Base-by-base conservation (phyloP, 2,329 filamentous ascomycete species). In the Tolypocladium tundrense region DNA sequence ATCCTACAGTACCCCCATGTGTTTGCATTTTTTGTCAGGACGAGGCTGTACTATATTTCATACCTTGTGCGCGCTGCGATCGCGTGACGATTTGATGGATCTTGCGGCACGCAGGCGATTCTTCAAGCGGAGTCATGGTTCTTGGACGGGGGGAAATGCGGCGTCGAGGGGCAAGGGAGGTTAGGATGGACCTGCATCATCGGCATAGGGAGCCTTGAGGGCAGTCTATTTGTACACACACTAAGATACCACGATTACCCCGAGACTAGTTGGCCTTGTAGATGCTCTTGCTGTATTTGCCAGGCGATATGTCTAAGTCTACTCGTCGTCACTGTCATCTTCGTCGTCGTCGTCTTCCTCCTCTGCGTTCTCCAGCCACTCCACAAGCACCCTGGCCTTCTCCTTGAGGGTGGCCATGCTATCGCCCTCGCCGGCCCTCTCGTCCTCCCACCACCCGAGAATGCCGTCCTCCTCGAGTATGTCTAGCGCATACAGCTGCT, bases 381-480 rank as follows among this genome's bases (percentile, higher is more conserved):
- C 90, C 51, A 97, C 86, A 70, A 97, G 83, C 56, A 86, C 84
- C 66, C 84, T 79, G 59, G 89, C 91, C 75, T 88, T 88, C 60
- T 82, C 83, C 69, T 87, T 86, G 19, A 97, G 83, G 54, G 75
- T 81, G 59, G 73, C 73, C 86, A 97, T 84, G 56, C 83, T 82
- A 57, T 88, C 87, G 16, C 79, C 85, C 57, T 85, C 85, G 31
- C 75, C 80, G 7, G 88, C 87, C 66, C 86, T 72, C 53, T 81
- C 79, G 70, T 96, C 88, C 24, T 79, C 82, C 92, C 92, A 97
- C 94, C 94, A 99, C 53, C 82, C 81, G 66, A 93, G 75, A 63
- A 96, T 89, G 0, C 88, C 91, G 48, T 97, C 92, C 67, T 96
- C 91, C 69, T 96, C 91, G 1, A 97, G 75, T 19, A 96, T 80